Evolutionary conservation across 176 grass and related monocot species (phyloP), one percentile per base, ranked within the genome.

Genomic region (Lolium multiflorum): DNA sequence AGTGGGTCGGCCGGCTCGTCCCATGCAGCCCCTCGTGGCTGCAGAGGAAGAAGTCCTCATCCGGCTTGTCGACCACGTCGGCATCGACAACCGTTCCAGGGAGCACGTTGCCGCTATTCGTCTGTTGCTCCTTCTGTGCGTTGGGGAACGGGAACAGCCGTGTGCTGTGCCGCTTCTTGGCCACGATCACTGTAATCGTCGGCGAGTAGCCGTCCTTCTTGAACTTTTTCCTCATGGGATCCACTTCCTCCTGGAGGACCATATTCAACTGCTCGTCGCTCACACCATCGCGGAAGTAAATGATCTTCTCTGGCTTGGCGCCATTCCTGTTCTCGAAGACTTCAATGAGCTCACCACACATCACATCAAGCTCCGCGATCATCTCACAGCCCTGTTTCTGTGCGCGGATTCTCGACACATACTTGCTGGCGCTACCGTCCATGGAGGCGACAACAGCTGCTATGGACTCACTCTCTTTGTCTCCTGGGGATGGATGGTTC

Each of bases 231-330:
- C 58, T 50, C 57, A 94, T 77, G 21, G 91, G 83, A 0, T 28
- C 76, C 49, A 93, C 71, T 78, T 90, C 92, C 55, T 94, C 20
- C 14, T 91, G 65, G 3, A 91, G 86, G 46, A 94, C 92, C 92
- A 77, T 89, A 0, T 60, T 20, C 18, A 94, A 94, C 83, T 84
- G 89, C 3, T 87, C 89, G 13, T 91, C 89, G 6, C 92, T 89
- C 56, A 94, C 92, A 7, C 92, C 92, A 9, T 94, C 92, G 0
- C 92, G 89, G 86, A 94, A 94, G 89, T 91, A 94, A 22, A 94
- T 62, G 83, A 94, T 91, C 60, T 12, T 89, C 49, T 81, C 48
- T 0, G 92, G 92, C 55, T 81, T 86, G 21, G 71, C 44, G 0
- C 69, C 0, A 26, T 92, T 92, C 39, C 0, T 52, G 25, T 90